These are phyloP conservation scores for Emmonsiellopsis sp. DNA, from an alignment of 2,329 filamentous ascomycete species.

Conservation along the genomic window DNA sequence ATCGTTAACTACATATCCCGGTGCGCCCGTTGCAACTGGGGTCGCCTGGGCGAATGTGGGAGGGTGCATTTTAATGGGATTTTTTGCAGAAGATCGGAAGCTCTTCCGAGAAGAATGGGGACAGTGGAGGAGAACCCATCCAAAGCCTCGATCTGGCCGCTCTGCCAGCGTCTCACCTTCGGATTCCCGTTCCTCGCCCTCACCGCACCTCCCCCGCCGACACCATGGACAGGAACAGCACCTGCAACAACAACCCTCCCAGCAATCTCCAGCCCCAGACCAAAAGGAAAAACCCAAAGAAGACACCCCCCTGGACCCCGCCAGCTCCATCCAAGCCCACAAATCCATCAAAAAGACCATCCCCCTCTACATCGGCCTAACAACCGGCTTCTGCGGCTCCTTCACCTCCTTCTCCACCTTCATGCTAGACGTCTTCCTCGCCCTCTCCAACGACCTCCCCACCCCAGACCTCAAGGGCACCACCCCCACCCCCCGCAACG, in stretches of 20 bases:
- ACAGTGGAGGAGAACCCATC: neutral
- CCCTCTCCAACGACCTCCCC: slow-evolving; percentile 64
- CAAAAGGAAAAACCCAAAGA: neutral
- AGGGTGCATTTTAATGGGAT: slow-evolving; percentile 76
- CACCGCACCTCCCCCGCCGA: slow-evolving; percentile 18
- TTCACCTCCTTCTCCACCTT: slow-evolving; percentile 88
- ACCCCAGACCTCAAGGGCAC: slow-evolving; percentile 47
- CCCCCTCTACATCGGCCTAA: slow-evolving; percentile 76
- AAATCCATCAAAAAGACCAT: slow-evolving; percentile 69
- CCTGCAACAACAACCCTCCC: neutral
- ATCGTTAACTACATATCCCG: slow-evolving; percentile 69
- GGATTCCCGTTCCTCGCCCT: slow-evolving; percentile 10
- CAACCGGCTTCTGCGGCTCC: slow-evolving; percentile 80
- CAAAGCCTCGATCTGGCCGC: neutral
- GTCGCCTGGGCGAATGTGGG: slow-evolving; percentile 82
- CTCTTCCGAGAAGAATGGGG: slow-evolving; percentile 65
- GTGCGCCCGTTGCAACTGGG: slow-evolving; percentile 63
- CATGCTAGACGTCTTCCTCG: slow-evolving; percentile 69
- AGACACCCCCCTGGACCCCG: slow-evolving; percentile 17
- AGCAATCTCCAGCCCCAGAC: neutral
- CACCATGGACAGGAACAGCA: neutral
- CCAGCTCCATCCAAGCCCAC: slow-evolving; percentile 45
- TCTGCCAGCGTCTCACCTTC: neutral
- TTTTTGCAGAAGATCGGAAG: slow-evolving; percentile 67
- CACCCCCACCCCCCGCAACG: slow-evolving; percentile 45